Evolutionary conservation across 2,329 filamentous ascomycete genomes (phyloP), one percentile per base, ranked within the genome.

Genomic region (Clarireedia monteithiana): DNA sequence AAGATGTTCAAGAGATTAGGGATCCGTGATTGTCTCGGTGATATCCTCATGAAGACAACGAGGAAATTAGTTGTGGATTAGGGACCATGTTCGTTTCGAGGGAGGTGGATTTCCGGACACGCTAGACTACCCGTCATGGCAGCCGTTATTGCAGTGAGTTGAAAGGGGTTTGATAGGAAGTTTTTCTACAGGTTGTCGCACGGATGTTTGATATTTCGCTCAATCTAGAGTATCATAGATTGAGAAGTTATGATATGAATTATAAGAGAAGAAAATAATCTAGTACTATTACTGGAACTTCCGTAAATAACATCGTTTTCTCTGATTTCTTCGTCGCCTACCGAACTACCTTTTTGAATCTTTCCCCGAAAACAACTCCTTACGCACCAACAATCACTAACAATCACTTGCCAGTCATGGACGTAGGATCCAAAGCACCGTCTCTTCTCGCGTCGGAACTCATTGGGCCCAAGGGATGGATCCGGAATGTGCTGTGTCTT

Each of bases 401-500:
- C 1, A 26, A 50, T 24, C 20, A 39, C 23, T 50, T 36, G 34
- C 34, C 42, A 45, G 17, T 45, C 20, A 50, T 50, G 48, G 34
- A 39, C 48, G 34, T 30, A 50, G 30, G 17, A 50, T 26, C 30
- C 12, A 50, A 50, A 50, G 48, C 48, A 50, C 48, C 48, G 9
- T 20, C 48, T 39, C 17, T 50, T 50, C 20, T 50, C 34, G 48
- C 48, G 6, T 50, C 48, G 3, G 48, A 50, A 24, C 48, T 50
- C 24, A 26, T 50, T 39, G 48, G 48, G 1, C 48, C 48, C 17
- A 50, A 50, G 14, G 48, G 48, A 50, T 50, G 48, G 48, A 39
- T 50, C 27, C 30, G 34, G 20, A 50, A 2, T 39, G 17, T 50
- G 34, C 38, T 50, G 14, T 50, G 48, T 38, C 48, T 50, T 23